Conservation (phyloP, 2,329 filamentous ascomycete species). For the Fusarium succisae region DNA sequence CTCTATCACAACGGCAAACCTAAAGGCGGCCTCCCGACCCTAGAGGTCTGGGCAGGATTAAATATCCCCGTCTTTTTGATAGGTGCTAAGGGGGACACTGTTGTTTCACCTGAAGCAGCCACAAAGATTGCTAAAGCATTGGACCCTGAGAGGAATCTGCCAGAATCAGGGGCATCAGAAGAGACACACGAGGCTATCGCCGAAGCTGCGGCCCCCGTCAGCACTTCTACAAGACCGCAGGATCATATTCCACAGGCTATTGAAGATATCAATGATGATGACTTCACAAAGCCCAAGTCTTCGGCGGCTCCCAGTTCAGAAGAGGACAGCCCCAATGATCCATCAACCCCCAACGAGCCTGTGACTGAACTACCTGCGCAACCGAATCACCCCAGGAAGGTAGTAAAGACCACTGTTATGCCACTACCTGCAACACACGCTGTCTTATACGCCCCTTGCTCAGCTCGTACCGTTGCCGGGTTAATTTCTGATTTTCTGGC, state of each 20-base stretch:
- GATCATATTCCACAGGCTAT: slow-evolving; percentile 50
- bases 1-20: slow-evolving; percentile 62
- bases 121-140: slow-evolving; percentile 68
- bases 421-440: slow-evolving; percentile 84
- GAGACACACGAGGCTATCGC: slow-evolving; percentile 46
- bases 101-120: slow-evolving; percentile 78
- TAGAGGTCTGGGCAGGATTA: slow-evolving; percentile 76
- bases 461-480: slow-evolving; percentile 79
- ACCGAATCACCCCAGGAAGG: slow-evolving; percentile 57
- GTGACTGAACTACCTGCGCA: slow-evolving; percentile 57
- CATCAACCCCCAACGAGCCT: slow-evolving; percentile 57
- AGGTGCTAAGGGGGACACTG: slow-evolving; percentile 77
- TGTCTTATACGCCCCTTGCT: slow-evolving; percentile 81
- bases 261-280: slow-evolving; percentile 43
- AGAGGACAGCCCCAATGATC: slow-evolving; percentile 55
- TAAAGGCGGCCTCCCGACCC: slow-evolving; percentile 73
- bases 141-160: slow-evolving; percentile 7
- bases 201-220: slow-evolving; percentile 61
- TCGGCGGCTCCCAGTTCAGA: slow-evolving; percentile 36
- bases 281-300: slow-evolving; percentile 36
- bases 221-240: slow-evolving; percentile 45
- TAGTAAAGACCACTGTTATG: slow-evolving; percentile 75
- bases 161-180: slow-evolving; percentile 31
- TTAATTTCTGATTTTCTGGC: slow-evolving; percentile 85
- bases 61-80: slow-evolving; percentile 80